These are phyloP conservation scores for Yarrowia yakushimensis DNA, from an alignment of 805 yeast species.

Conservation along the genomic window DNA sequence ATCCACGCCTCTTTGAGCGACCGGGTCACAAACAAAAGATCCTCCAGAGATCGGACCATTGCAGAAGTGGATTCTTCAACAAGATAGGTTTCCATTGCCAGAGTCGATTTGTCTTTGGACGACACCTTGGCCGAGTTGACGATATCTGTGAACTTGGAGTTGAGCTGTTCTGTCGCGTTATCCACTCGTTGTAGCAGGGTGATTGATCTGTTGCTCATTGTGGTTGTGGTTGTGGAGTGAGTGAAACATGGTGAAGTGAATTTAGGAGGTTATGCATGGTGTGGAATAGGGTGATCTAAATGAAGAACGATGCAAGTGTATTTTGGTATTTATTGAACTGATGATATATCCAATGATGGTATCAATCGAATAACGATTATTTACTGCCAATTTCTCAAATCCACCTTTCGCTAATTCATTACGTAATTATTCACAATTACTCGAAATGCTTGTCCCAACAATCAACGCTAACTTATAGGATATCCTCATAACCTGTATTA, in stretches of 20 bases:
- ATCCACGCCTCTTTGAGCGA: conserved; percentile 45
- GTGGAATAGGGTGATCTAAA: too few species aligned
- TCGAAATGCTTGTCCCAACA: too few species aligned
- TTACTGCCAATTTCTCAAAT: too few species aligned
- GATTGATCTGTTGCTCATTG: conserved; percentile 15
- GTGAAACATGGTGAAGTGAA: not conserved
- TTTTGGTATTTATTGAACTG: too few species aligned
- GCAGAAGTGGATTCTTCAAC: conserved; percentile 41
- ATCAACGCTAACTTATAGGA: too few species aligned
- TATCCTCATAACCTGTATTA: too few species aligned
- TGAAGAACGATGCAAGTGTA: too few species aligned
- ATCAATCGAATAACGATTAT: too few species aligned
- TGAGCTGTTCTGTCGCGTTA: conserved; percentile 32
- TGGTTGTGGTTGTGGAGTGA: not conserved
- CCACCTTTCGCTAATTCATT: too few species aligned
- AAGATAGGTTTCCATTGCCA: conserved; percentile 41
- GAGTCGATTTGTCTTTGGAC: conserved; percentile 36
- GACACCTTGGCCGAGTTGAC: conserved; percentile 34
- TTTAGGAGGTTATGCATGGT: too few species aligned
- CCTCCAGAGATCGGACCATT: conserved; percentile 41
- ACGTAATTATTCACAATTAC: too few species aligned
- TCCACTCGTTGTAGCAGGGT: conserved; percentile 32
- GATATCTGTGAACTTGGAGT: conserved; percentile 34
- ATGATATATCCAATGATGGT: too few species aligned
- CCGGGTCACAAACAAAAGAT: conserved; percentile 40